Conservation (phyloP, 179 eudicot species). For the Corrigiola litoralis region DNA sequence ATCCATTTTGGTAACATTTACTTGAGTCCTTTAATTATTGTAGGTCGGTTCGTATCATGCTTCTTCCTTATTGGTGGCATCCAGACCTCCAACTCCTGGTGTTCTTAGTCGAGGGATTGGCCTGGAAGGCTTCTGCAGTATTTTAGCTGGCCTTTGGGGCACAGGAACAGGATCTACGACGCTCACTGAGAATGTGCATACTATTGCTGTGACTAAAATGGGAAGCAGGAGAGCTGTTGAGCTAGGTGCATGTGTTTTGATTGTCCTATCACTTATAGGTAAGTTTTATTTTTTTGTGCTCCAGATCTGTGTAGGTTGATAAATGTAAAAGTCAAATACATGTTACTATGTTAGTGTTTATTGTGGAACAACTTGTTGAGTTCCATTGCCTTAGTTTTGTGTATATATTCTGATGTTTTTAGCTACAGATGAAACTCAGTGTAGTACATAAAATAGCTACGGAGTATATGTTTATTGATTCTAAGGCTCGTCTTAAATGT, state of each 20-base stretch:
- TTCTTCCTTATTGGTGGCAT: conserved; percentile 80
- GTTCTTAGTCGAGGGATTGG: conserved; percentile 91
- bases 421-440: too few relatives aligned
- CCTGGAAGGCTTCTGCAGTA: conserved; percentile 78
- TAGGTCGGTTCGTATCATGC: conserved; percentile 97
- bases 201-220: conserved; percentile 97
- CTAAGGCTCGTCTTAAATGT: too few relatives aligned
- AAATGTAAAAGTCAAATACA: background rate
- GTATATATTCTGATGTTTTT: too few relatives aligned
- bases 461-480: too few relatives aligned
- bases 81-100: conserved; percentile 92
- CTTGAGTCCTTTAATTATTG: background rate
- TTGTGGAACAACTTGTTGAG: too few relatives aligned
- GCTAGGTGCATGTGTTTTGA: conserved; percentile 76
- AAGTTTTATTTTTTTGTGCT: conserved; percentile 12
- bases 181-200: conserved; percentile 89
- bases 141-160: conserved; percentile 95
- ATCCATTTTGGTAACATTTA: background rate
- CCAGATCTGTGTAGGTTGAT: background rate
- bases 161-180: conserved; percentile 89
- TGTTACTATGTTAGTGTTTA: too few relatives aligned
- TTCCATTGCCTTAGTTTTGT: too few relatives aligned
- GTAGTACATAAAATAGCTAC: too few relatives aligned
- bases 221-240: conserved; percentile 94
- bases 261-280: conserved; percentile 83